Evolutionary conservation across 2,329 filamentous ascomycete species (phyloP).

Genomic region (Monilinia laxa): DNA sequence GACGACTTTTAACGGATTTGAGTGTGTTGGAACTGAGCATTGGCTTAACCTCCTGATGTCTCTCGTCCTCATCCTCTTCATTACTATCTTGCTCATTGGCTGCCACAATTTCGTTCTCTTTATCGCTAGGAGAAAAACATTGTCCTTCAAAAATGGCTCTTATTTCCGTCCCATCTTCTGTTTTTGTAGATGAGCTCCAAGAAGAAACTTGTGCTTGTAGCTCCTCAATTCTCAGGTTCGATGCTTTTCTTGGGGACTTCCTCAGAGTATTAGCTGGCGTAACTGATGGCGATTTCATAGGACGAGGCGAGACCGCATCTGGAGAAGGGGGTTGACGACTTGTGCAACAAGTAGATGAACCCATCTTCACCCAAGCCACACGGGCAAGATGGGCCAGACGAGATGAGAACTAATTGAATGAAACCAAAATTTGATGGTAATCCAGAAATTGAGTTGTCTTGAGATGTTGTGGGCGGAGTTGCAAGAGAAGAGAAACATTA

Average conservation of each 20-base stretch:
- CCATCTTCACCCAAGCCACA: conserved; percentile 14
- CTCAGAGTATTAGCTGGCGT: conserved; percentile 20
- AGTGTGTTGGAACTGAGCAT: conserved; percentile 45
- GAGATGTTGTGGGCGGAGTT: background rate
- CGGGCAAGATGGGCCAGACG: conserved; percentile 12
- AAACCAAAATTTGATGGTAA: conserved; percentile 8
- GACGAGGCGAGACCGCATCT: conserved; percentile 34
- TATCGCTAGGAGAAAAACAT: conserved; percentile 28
- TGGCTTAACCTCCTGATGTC: conserved; percentile 41
- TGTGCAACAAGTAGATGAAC: conserved; percentile 34
- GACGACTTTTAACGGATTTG: conserved; percentile 45
- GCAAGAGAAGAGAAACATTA: background rate
- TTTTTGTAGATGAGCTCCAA: conserved; percentile 28
- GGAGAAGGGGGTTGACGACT: conserved; percentile 38
- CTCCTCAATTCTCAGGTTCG: background rate
- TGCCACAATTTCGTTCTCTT: conserved; percentile 44
- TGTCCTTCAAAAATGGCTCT: conserved; percentile 36
- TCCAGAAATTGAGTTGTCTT: background rate
- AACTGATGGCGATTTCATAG: conserved; percentile 22
- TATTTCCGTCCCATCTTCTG: conserved; percentile 29
- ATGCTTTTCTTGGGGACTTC: conserved; percentile 25
- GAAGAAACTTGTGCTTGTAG: conserved; percentile 15
- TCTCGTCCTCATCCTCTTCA: conserved; percentile 45
- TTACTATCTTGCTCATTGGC: conserved; percentile 29
- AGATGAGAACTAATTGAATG: background rate